phyloP scores from a whole-genome alignment of 345 rosid species.

The Kernera saxatilis region DNA sequence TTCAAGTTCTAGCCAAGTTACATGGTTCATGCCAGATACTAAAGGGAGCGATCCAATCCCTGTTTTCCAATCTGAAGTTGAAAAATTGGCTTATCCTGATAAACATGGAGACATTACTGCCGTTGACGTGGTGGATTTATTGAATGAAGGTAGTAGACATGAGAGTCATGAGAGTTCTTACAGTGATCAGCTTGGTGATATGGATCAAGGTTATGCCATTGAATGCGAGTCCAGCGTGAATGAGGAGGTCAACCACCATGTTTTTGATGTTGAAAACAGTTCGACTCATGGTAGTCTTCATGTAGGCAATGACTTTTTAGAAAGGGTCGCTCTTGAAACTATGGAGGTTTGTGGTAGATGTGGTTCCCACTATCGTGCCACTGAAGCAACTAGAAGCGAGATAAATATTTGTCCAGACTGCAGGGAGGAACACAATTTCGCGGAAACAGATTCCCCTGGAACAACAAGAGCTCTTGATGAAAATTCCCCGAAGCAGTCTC shows the following conservation, averaged over 20 bases:
- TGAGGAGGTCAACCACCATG: slow-evolving; percentile 40
- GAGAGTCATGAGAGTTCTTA: slow-evolving; percentile 36
- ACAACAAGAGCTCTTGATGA: slow-evolving; percentile 27
- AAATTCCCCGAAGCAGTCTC: slow-evolving; percentile 22
- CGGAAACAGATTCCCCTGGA: slow-evolving; percentile 28
- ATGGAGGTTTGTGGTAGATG: slow-evolving; percentile 56
- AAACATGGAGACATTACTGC: slow-evolving; percentile 54
- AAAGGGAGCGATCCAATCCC: slow-evolving; percentile 49
- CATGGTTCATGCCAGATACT: slow-evolving; percentile 43
- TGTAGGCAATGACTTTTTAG: slow-evolving; percentile 38
- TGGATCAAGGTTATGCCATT: slow-evolving; percentile 34
- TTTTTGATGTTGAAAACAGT: slow-evolving; percentile 38
- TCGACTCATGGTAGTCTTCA: slow-evolving; percentile 38
- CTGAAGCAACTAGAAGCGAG: slow-evolving; percentile 38
- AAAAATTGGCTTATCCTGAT: slow-evolving; percentile 33
- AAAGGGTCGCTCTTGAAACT: slow-evolving; percentile 38
- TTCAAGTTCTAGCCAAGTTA: slow-evolving; percentile 60
- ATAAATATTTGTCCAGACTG: slow-evolving; percentile 66
- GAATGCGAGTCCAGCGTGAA: slow-evolving; percentile 36
- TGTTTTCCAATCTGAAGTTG: slow-evolving; percentile 40
- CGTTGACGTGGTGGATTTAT: slow-evolving; percentile 50
- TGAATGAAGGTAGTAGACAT: slow-evolving; percentile 36
- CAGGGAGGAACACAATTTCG: slow-evolving; percentile 39
- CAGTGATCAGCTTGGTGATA: slow-evolving; percentile 37
- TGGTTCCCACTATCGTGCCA: slow-evolving; percentile 44